Evolutionary conservation across 345 rosid species (phyloP), one percentile per base, ranked within the genome.

Genomic region (thale cress (Arabidopsis thaliana)): DNA sequence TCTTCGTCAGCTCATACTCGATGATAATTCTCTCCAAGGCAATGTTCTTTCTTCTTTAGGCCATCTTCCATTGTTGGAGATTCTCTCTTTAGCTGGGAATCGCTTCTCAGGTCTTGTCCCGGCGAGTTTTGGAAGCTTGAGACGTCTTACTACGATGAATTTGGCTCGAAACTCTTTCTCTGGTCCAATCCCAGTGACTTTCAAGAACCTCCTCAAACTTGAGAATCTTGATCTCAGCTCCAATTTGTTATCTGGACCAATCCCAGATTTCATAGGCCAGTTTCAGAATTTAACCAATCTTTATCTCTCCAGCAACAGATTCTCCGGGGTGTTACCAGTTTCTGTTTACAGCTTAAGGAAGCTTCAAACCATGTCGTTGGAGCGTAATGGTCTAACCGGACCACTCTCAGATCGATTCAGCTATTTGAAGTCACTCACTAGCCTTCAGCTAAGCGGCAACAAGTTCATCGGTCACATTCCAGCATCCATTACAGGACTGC

Each of bases 191-290:
- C 96, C 95, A 59, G 9, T 77, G 76, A 83, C 82, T 33, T 83
- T 90, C 78, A 59, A 77, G 73, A 80, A 32, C 74, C 76, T 88
- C n/a, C 73, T 68, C 36, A 71, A 25, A 58, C 80, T 94, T 77
- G 89, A 91, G 75, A 84, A 57, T 77, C 83, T 94, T 73, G 97
- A 91, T 76, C 85, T 94, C 78, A 88, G 93, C 84, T 85, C 24
- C 86, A 94, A 94, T 76, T 56, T 36, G 13, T 56, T 94, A 16
- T 85, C 98, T 50, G 96, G 97, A 48, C 40, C 77, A 6, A 63
- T 94, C 59, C 97, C 96, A 16, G 87, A 84, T 66, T 73, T 80
- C 62, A 4, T 87, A 7, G 87, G 89, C 20, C 83, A 50, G 55
- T 86, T 84, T 41, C 77, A 59, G 40, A 79, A 86, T 69, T 81